Evolutionary conservation across 2,329 filamentous ascomycete genomes (phyloP).

Genomic region (Arthrobotrys musiformis): DNA sequence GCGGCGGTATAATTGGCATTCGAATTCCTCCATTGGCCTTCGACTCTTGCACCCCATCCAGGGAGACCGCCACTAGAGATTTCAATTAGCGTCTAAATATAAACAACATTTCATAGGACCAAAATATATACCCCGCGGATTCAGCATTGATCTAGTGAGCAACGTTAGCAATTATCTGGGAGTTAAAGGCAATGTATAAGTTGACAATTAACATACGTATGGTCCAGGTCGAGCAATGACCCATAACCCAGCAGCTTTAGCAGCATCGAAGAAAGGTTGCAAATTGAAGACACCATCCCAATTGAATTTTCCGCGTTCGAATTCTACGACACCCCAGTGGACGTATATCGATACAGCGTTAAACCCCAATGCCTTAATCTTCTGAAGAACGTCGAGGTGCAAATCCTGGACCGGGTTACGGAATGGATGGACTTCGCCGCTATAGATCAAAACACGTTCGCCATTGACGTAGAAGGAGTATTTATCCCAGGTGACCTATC

Average conservation of each 20-base stretch:
- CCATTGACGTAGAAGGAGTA: conserved; percentile 76
- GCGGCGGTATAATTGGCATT: conserved; percentile 58
- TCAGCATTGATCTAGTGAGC: conserved; percentile 58
- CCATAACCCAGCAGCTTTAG: conserved; percentile 78
- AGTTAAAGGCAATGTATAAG: not conserved
- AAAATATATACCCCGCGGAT: conserved; percentile 34
- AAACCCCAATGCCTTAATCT: conserved; percentile 82
- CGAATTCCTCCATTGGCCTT: conserved; percentile 57
- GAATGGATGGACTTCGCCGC: conserved; percentile 78
- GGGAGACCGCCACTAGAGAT: conserved; percentile 78
- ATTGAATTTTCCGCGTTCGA: conserved; percentile 74
- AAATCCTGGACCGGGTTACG: conserved; percentile 69
- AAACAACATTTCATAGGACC: not conserved
- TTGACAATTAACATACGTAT: conserved; percentile 25
- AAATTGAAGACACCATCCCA: conserved; percentile 78
- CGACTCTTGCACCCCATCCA: conserved; percentile 75
- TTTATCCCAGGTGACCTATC: conserved; percentile 75
- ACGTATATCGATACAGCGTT: conserved; percentile 82
- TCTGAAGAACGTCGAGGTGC: conserved; percentile 80
- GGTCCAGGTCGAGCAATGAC: conserved; percentile 69
- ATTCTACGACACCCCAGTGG: conserved; percentile 81
- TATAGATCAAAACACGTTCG: conserved; percentile 76
- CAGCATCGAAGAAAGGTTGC: conserved; percentile 80
- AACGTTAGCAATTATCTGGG: not conserved
- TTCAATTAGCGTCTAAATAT: not conserved